Conservation (phyloP, 495 filamentous ascomycete genomes). For the Mytilinidion resinicola region DNA sequence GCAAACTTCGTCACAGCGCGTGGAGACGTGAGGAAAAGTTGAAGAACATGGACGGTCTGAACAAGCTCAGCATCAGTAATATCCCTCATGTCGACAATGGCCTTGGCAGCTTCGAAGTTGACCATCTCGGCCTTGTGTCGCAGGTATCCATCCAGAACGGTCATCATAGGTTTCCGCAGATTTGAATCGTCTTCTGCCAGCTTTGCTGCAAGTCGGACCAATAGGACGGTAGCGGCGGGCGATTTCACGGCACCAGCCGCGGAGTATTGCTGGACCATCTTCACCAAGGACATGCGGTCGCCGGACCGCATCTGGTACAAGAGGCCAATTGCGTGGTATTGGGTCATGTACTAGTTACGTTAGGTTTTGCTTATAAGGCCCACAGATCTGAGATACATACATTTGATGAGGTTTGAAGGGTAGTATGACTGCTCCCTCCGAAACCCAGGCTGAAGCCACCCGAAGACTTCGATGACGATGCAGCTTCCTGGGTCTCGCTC, state of each 20-base stretch:
- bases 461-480: slow-evolving; percentile 78
- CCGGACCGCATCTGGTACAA: slow-evolving; percentile 97
- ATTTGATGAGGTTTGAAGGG: slow-evolving; percentile 65
- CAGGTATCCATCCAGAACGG: slow-evolving; percentile 27
- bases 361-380: too few species aligned
- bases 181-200: slow-evolving; percentile 87
- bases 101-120: slow-evolving; percentile 98
- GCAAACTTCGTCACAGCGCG: slow-evolving; percentile 95
- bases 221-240: slow-evolving; percentile 82
- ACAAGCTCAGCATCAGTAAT: slow-evolving; percentile 86
- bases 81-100: slow-evolving; percentile 87
- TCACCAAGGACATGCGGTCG: slow-evolving; percentile 97
- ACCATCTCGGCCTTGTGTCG: slow-evolving; percentile 98
- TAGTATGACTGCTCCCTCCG: slow-evolving; percentile 59
- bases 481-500: slow-evolving; percentile 96
- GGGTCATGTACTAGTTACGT: slow-evolving; percentile 63
- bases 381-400: too few species aligned
- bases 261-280: slow-evolving; percentile 99
- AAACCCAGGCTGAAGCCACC: slow-evolving; percentile 87
- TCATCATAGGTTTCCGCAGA: slow-evolving; percentile 56
- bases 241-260: slow-evolving; percentile 88
- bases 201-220: slow-evolving; percentile 85
- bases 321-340: slow-evolving; percentile 95
- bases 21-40: slow-evolving; percentile 86
- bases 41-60: slow-evolving; percentile 89